Conservation (phyloP, 75 land plant species). For the Sequoiadendron giganteum region DNA sequence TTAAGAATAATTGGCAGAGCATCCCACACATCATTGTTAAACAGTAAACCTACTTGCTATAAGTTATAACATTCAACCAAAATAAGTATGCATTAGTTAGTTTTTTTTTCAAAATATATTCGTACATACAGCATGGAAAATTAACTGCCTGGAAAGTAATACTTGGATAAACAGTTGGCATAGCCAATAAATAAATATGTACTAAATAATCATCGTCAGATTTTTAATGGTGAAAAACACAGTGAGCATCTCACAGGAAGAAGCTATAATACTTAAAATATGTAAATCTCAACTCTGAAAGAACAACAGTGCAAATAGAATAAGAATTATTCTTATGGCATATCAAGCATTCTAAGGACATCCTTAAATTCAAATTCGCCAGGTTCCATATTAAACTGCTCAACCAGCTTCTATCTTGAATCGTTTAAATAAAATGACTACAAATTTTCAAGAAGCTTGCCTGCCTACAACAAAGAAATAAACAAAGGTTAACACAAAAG, state of each 20-base stretch:
- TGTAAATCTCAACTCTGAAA: background rate
- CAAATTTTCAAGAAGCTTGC: conserved; percentile 64
- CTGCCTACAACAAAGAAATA: conserved; percentile 33
- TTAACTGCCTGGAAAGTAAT: background rate
- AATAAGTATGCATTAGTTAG: background rate
- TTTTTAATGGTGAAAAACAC: background rate
- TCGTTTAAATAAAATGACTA: conserved; percentile 92
- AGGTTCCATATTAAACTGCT: conserved; percentile 80
- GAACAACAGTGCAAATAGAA: background rate
- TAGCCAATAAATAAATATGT: background rate
- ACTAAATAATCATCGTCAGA: background rate
- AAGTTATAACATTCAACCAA: background rate
- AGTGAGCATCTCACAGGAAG: background rate
- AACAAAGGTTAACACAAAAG: conserved; percentile 12
- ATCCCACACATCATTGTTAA: background rate
- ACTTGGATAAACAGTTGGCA: background rate
- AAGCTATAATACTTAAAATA: background rate
- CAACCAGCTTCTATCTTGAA: conserved; percentile 75
- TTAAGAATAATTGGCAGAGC: background rate
- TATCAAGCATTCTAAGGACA: conserved; percentile 71
- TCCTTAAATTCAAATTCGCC: conserved; percentile 92
- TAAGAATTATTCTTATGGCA: conserved; percentile 31
- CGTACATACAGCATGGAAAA: background rate
- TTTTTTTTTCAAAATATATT: background rate
- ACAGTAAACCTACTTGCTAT: background rate